A percentile compares a stretch with the other conserved stretches of the same genome.
These are phyloP conservation scores for Cryphonectria nitschkei DNA, from an alignment of 2,329 filamentous ascomycete species.

Conservation along the genomic window DNA sequence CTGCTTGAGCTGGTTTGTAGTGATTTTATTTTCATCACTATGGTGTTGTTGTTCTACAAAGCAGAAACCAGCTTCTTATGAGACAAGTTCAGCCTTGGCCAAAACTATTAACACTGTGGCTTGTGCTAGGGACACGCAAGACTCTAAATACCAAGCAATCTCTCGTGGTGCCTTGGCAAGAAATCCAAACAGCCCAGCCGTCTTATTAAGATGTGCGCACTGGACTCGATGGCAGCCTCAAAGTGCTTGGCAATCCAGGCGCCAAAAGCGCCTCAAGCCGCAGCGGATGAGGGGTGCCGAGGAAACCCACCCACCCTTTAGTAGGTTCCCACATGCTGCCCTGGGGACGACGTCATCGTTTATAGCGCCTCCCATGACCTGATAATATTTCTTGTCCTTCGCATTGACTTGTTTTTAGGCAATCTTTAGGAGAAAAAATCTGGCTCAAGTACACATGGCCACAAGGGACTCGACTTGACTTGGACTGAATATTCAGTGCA, in stretches of 20 bases:
- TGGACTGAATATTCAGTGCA: neutral
- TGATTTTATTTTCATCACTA: no score
- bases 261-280: neutral
- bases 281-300: neutral
- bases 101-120: neutral
- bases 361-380: neutral
- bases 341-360: neutral
- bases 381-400: neutral
- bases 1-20: neutral
- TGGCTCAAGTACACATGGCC: neutral
- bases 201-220: neutral
- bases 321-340: neutral
- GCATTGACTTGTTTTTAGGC: neutral
- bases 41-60: conserved; percentile 12
- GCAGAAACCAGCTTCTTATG: conserved; percentile 15
- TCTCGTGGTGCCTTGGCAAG: neutral
- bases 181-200: neutral
- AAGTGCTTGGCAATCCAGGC: neutral
- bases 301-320: neutral
- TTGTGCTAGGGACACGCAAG: neutral
- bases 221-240: neutral
- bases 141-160: neutral
- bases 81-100: neutral
- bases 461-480: neutral
- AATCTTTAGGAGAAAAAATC: neutral